Percentiles rank a stretch among this genome's conserved stretches.
These are phyloP conservation scores for Triglochin maritima DNA, from an alignment of 106 monocot species.

Conservation along the genomic window DNA sequence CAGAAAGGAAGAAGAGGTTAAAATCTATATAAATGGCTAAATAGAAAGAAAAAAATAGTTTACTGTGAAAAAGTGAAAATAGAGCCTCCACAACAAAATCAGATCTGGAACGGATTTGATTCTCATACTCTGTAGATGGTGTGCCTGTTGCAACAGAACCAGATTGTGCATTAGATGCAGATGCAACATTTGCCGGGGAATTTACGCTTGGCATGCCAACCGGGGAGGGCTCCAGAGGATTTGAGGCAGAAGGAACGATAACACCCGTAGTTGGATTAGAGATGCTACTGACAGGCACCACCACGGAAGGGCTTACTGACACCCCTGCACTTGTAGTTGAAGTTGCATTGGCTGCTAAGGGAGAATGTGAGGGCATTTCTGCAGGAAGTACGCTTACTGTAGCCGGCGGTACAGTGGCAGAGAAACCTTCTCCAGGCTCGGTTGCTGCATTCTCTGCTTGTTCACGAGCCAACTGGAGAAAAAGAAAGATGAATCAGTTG, in stretches of 20 bases:
- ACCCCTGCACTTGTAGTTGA: slow-evolving; percentile 7
- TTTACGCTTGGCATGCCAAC: slow-evolving; percentile 15
- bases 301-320: slow-evolving; percentile 19
- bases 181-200: slow-evolving; percentile 4
- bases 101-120: neutral
- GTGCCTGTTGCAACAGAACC: slow-evolving; percentile 5
- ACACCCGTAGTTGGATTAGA: slow-evolving; percentile 17
- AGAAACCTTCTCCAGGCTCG: slow-evolving; percentile 26
- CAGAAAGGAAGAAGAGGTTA: slow-evolving; percentile 1
- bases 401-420: slow-evolving; percentile 14
- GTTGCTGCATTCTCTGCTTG: slow-evolving; percentile 54
- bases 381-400: slow-evolving; percentile 8
- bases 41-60: neutral
- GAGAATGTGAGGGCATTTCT: slow-evolving; percentile 14
- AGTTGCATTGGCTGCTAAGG: neutral
- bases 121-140: slow-evolving; percentile 21
- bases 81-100: neutral
- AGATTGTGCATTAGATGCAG: slow-evolving; percentile 7
- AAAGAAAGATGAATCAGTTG: neutral
- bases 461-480: slow-evolving; percentile 83
- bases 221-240: slow-evolving; percentile 9
- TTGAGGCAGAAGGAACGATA: slow-evolving; percentile 13
- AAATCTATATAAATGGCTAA: neutral
- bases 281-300: slow-evolving; percentile 14
- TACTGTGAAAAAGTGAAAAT: neutral